Evolutionary conservation across 441 rosid species (phyloP).

Genomic region (Geranium incanum): DNA sequence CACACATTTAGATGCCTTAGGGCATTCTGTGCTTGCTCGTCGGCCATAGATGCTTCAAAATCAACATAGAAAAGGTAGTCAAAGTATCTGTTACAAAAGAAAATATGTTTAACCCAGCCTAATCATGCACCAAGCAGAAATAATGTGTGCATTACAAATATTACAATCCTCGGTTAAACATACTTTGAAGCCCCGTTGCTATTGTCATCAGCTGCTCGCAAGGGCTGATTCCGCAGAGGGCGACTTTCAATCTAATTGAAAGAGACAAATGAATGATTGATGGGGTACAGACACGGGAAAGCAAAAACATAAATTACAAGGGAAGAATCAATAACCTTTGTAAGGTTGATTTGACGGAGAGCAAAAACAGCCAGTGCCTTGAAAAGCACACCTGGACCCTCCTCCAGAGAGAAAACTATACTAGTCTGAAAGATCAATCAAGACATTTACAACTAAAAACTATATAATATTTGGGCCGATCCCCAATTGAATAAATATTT

Average conservation of each 20-base stretch:
- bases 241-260: constrained; percentile 86
- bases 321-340: constrained; percentile 43
- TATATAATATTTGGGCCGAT: neutral
- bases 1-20: constrained; percentile 70
- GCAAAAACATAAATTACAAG: neutral
- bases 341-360: constrained; percentile 73
- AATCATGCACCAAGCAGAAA: too few relatives aligned
- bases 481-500: neutral
- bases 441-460: constrained; percentile 7
- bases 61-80: constrained; percentile 95
- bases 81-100: constrained; percentile 52
- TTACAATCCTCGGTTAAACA: constrained; percentile 8
- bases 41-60: constrained; percentile 98
- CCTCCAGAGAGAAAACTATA: constrained; percentile 90
- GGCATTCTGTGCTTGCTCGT: constrained; percentile 87
- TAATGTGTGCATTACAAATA: constrained; percentile 1
- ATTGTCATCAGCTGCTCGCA: constrained; percentile 59
- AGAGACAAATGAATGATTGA: constrained; percentile 18
- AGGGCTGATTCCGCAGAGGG: constrained; percentile 64
- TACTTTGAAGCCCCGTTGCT: constrained; percentile 47
- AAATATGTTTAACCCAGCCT: neutral
- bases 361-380: constrained; percentile 99
- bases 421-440: constrained; percentile 57
- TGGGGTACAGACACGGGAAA: constrained; percentile 12
- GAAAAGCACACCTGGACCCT: constrained; percentile 81